These are phyloP conservation scores for Asterochloris erici DNA, from an alignment of 139 green algal species.

Conservation along the genomic window DNA sequence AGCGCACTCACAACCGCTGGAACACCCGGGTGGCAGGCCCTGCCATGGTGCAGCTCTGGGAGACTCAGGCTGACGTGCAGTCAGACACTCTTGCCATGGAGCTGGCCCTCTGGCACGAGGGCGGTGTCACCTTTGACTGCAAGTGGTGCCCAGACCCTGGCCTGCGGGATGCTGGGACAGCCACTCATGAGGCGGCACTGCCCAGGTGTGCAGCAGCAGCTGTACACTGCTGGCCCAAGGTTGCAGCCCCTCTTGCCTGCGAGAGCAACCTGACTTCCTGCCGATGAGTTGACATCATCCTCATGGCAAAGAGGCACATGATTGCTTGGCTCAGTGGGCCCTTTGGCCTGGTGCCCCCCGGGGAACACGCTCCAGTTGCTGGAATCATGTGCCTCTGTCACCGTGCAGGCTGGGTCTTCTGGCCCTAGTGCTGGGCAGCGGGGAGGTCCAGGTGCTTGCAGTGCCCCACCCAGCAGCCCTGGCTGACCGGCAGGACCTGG, in stretches of 20 bases:
- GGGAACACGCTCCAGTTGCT: not conserved
- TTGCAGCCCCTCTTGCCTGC: too few species aligned
- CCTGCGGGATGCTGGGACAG: not conserved
- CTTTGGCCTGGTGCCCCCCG: not conserved
- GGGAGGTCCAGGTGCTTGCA: constrained; percentile 5
- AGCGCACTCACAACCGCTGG: not conserved
- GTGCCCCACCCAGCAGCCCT: constrained; percentile 7
- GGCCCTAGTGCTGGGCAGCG: constrained; percentile 18
- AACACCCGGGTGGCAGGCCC: not conserved
- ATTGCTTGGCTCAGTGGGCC: not conserved
- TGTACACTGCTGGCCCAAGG: not conserved
- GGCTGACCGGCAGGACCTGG: not conserved
- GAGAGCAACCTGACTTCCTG: not conserved
- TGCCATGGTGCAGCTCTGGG: constrained; percentile 18
- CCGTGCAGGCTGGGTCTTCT: constrained; percentile 11
- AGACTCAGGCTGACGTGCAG: not conserved
- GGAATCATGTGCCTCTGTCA: not conserved
- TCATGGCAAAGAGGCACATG: not conserved
- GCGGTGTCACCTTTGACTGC: constrained; percentile 15
- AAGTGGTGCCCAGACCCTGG: constrained; percentile 17
- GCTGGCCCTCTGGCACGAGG: constrained; percentile 15
- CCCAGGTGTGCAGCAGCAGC: not conserved
- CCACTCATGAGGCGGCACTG: not conserved
- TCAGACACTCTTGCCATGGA: not conserved
- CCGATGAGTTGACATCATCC: not conserved